These are phyloP conservation scores for Pneumocystis sp. DNA, from an alignment of 1,139 yeast genomes.

Conservation along the genomic window DNA sequence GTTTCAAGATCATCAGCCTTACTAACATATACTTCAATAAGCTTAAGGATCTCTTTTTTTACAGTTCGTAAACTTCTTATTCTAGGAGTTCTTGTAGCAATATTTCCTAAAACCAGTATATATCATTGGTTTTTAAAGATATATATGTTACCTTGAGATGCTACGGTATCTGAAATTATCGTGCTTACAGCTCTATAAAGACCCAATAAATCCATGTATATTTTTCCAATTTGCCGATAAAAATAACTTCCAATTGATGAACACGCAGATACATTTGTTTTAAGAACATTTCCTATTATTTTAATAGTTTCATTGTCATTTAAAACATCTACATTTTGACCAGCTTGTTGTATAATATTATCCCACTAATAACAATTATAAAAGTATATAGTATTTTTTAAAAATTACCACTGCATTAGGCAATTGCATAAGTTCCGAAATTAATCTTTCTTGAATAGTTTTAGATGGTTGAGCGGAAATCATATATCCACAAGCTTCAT, in stretches of 20 bases:
- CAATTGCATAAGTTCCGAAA: slow-evolving; percentile 67
- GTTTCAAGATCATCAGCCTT: slow-evolving; percentile 80
- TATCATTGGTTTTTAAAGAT: not conserved
- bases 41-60: slow-evolving; percentile 80
- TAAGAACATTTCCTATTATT: slow-evolving; percentile 80
- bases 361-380: slow-evolving; percentile 42
- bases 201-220: slow-evolving; percentile 80
- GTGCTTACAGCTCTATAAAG: slow-evolving; percentile 78
- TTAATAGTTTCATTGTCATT: slow-evolving; percentile 78
- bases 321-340: slow-evolving; percentile 69
- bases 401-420: slow-evolving; percentile 51
- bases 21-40: slow-evolving; percentile 76
- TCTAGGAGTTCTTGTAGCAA: slow-evolving; percentile 89
- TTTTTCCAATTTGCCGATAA: slow-evolving; percentile 71
- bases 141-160: slow-evolving; percentile 41
- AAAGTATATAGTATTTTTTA: not conserved
- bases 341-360: slow-evolving; percentile 77
- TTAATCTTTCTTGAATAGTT: slow-evolving; percentile 53
- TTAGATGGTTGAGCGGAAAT: slow-evolving; percentile 65
- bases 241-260: slow-evolving; percentile 84
- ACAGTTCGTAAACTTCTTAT: slow-evolving; percentile 92
- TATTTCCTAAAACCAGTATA: slow-evolving; percentile 22
- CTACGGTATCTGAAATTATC: slow-evolving; percentile 73
- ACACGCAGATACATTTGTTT: slow-evolving; percentile 90
- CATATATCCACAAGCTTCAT: slow-evolving; percentile 93